Conservation (phyloP, 352 stramenopile genomes). For the Phytophthora pistaciae region DNA sequence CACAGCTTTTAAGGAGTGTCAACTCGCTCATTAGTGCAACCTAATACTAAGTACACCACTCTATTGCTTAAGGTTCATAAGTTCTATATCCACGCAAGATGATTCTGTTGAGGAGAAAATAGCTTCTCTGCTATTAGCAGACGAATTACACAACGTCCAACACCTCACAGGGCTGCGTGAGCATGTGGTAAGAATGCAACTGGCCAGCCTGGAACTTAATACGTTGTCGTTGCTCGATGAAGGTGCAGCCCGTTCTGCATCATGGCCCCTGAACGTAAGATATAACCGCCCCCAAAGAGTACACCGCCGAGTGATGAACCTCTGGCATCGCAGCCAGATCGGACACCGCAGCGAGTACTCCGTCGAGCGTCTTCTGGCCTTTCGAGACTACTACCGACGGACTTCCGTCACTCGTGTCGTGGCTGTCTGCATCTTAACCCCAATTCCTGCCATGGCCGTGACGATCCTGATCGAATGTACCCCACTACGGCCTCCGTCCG, state of each 20-base stretch:
- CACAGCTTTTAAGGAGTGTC: constrained; percentile 51
- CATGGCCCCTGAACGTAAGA: neutral
- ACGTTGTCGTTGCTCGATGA: constrained; percentile 1
- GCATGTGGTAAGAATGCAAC: neutral
- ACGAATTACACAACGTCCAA: neutral
- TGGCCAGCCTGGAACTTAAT: neutral
- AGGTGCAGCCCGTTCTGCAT: neutral
- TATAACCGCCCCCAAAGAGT: neutral
- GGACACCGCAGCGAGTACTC: constrained; percentile 20
- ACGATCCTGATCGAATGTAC: constrained; percentile 26
- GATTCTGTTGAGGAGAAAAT: neutral
- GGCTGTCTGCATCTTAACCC: constrained; percentile 14
- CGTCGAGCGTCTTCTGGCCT: constrained; percentile 12
- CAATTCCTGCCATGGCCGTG: constrained; percentile 16
- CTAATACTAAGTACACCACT: constrained; percentile 24
- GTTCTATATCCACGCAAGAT: neutral
- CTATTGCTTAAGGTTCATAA: neutral
- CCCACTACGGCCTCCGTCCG: constrained; percentile 17
- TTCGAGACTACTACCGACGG: constrained; percentile 10
- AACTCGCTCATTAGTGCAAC: constrained; percentile 14
- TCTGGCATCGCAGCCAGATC: constrained; percentile 19
- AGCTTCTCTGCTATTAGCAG: neutral
- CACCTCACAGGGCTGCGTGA: neutral
- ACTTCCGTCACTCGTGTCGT: constrained; percentile 2
- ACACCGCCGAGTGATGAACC: neutral